Evolutionary conservation across 2,329 filamentous ascomycete genomes (phyloP), one percentile per base, ranked within the genome.

Genomic region (Rugonectria rugulosa): DNA sequence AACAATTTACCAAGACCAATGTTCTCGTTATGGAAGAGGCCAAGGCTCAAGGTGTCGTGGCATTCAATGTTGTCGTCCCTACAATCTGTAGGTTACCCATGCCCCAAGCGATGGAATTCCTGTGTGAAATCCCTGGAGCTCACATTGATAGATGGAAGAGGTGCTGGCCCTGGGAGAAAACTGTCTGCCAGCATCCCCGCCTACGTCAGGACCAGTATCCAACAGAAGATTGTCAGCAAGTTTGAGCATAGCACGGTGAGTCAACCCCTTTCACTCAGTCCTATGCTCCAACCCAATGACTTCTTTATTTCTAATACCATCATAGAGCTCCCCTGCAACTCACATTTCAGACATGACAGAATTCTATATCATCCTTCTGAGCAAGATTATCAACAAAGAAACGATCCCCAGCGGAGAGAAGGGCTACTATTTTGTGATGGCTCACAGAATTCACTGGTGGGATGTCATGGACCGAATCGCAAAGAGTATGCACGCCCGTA

Each of bases 351-450:
- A 75, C 44, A 47, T 75, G 14, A 61, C 60, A 4, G 60, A 60
- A 6, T 62, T 73, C 12, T 75, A 73, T 27, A 57, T 58, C 19
- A 58, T 67, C 3, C 41, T 76, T 2, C 19, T 70, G 3, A 57
- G 60, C 15, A 70, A 68, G 20, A 68, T 74, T 15, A 23, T 73
- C 2, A 53, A 64, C n/a, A 53, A 61, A 24, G 62, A 72, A 19
- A 24, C 60, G 0, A 52, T 72, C 6, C 66, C 70, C 2, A 69
- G 51, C 27, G 70, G 70, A 0, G 62, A 67, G 14, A 51, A 72
- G 0, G 72, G 73, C 2, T 75, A 73, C 51, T 73, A 73, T 53
- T 74, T 75, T 34, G 62, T 63, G 4, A 45, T 67, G 11, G 67
- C 67, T 4, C 71, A 75, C 29, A 60, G 57, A 7, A 41, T 56